A percentile compares a stretch with the other conserved stretches of the same genome.
phyloP scores from a whole-genome alignment of 1,139 yeast species.

The Magnusiomyces fungicola region DNA sequence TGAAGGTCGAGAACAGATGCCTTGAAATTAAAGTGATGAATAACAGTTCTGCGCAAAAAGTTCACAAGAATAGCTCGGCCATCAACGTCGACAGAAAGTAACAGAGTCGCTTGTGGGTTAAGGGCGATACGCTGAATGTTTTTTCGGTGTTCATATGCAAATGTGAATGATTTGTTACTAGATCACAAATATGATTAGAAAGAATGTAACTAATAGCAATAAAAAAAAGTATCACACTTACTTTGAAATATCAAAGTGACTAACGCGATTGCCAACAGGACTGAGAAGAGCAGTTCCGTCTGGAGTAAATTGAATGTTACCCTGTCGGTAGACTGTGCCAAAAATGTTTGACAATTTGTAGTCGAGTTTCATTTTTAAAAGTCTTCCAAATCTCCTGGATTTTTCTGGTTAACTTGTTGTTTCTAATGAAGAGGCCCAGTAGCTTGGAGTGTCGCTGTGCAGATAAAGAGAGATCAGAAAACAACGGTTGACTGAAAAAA shows the following conservation, averaged over 20 bases:
- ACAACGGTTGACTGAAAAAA: too few species aligned
- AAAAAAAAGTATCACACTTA: conserved; percentile 11
- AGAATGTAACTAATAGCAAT: neutral
- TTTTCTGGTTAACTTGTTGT: too few species aligned
- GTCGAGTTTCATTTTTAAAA: conserved; percentile 29
- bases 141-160: conserved; percentile 86
- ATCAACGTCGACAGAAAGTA: conserved; percentile 77
- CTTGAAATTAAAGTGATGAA: conserved; percentile 91
- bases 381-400: too few species aligned
- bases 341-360: conserved; percentile 67
- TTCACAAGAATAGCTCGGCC: conserved; percentile 92
- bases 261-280: conserved; percentile 92
- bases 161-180: conserved; percentile 74
- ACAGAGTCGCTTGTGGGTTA: conserved; percentile 70
- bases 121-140: conserved; percentile 74
- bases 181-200: neutral
- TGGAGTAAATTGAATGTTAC: conserved; percentile 77
- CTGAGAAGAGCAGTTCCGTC: conserved; percentile 80
- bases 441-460: too few species aligned
- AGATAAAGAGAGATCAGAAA: too few species aligned
- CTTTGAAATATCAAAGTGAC: conserved; percentile 78
- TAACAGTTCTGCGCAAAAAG: conserved; percentile 73
- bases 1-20: conserved; percentile 65
- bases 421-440: too few species aligned
- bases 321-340: conserved; percentile 92